Base-by-base conservation (phyloP, 495 filamentous ascomycete species). In the Hypomontagnella submonticulosa region DNA sequence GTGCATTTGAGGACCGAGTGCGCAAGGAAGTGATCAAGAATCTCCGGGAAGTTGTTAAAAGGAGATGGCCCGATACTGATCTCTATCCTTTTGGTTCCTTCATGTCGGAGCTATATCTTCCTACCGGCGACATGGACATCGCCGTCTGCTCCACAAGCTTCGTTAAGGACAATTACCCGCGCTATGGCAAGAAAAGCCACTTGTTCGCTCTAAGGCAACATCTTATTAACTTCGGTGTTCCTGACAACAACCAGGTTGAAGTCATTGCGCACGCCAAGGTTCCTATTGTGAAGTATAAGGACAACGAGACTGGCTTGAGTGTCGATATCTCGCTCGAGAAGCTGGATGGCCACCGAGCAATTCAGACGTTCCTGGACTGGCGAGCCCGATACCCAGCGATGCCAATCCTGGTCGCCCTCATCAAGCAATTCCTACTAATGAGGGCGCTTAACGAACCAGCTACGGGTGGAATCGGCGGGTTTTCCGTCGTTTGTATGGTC, bases 241-340 rank as follows among this genome's bases (percentile, higher is more conserved):
- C 86, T 3, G 73, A 80, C 2, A 66, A 75, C 3, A 75, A 81
- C 16, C 79, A 85, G 1, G 75, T 90, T 11, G 83, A 90, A 62
- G 77, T 88, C 16, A 91, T 99, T 46, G 47, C 81, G 0, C 78
- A 81, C 55, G 95, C 96, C 9, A 92, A 89, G 71, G 95, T 99
- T 3, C 95, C 95, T 0, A 86, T 99, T n/a, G 79, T 97, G 72
- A 99, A 99, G 70, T 98, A 88, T 66, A 77, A 90, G 32, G 93
- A 98, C 60, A 77, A 73, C 42, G 50, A 80, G 43, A 96, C 93
- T 2, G 84, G 84, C 6, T 79, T 99, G 41, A 88, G 86, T 38
- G 87, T 98, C 16, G 95, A 99, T 71, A 77, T 98, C 38, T 97
- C 94, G 0, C 97, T 99, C 71, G 96, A 99, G 76, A 98, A 97